Evolutionary conservation across 768 basidiomycete genomes (phyloP), one percentile per base, ranked within the genome.

Genomic region (Psilocybe sp.): DNA sequence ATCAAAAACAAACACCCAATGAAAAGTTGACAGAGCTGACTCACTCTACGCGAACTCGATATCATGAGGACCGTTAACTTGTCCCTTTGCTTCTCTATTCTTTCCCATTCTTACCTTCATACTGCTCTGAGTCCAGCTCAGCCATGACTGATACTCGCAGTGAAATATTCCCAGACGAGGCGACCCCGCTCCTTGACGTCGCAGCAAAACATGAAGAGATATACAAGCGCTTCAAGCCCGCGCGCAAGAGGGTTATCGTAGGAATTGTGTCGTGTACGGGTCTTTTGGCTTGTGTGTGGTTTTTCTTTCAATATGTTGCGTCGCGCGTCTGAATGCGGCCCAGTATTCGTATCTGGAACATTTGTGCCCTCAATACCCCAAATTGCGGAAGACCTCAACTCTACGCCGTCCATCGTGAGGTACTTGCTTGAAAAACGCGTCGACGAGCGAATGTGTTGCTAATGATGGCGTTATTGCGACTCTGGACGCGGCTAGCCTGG

Each of bases 301-400:
- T 15, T 10, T 37, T 28, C 39, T 33, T 35, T 43, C 5, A 36
- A 32, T 23, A 35, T 46, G 35, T 46, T 35, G 33, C 31, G 1
- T 35, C 28, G 5, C 1, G 10, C 8, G 31, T 42, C 16, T 44
- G 12, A 39, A 12, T 16, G 23, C 4, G 5, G 15, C 34, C 23
- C 36, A 52, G 54, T 58, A 20, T 50, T 53, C 42, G 42, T 62
- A 5, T 58, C 63, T 5, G 63, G 63, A 40, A 64, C 60, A 18
- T 64, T 64, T 48, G 51, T 62, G 11, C 63, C 63, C 11, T 57
- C 60, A 11, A 60, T 64, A 40, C 60, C 63, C 2, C 60, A 59
- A 35, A 60, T 64, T 7, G 57, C 60, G 1, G 58, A 53, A 35
- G 63, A 64, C 40, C 40, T 64, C 31, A 40, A 62, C 19, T 54